Percentiles rank a stretch among this genome's conserved stretches.
phyloP scores from a whole-genome alignment of 805 yeast species.

The Candida morakotiae region DNA sequence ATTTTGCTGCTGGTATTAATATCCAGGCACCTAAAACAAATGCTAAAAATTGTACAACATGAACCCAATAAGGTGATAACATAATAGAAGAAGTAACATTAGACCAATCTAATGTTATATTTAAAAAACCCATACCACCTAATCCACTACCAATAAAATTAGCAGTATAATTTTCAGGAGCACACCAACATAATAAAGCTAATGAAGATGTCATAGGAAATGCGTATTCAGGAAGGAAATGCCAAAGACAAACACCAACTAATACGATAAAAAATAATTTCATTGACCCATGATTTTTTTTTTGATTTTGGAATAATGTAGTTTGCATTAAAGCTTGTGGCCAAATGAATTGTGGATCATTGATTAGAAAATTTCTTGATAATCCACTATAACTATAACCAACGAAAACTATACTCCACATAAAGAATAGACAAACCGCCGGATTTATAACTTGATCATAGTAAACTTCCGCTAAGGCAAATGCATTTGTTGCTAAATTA shows the following conservation, averaged over 20 bases:
- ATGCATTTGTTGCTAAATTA: conserved; percentile 40
- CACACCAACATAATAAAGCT: conserved; percentile 43
- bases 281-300: conserved; percentile 23
- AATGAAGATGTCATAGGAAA: conserved; percentile 45
- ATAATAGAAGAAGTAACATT: conserved; percentile 44
- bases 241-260: conserved; percentile 35
- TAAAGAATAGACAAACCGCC: conserved; percentile 33
- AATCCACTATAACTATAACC: conserved; percentile 48
- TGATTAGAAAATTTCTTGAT: conserved; percentile 39
- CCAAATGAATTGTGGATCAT: conserved; percentile 46
- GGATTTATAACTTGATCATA: conserved; percentile 32
- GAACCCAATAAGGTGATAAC: conserved; percentile 47
- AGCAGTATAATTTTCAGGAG: conserved; percentile 32
- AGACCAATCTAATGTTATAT: conserved; percentile 45
- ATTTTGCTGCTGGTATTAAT: conserved; percentile 41
- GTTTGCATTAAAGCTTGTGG: conserved; percentile 47
- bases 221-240: conserved; percentile 41
- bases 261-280: conserved; percentile 30
- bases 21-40: conserved; percentile 44
- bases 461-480: conserved; percentile 40
- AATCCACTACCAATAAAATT: conserved; percentile 45
- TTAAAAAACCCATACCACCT: conserved; percentile 45
- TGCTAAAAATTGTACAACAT: conserved; percentile 39
- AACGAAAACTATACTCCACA: conserved; percentile 45
- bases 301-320: conserved; percentile 30